Evolutionary conservation across 2,329 filamentous ascomycete species (phyloP).

Genomic region (Xylariaceae sp.): DNA sequence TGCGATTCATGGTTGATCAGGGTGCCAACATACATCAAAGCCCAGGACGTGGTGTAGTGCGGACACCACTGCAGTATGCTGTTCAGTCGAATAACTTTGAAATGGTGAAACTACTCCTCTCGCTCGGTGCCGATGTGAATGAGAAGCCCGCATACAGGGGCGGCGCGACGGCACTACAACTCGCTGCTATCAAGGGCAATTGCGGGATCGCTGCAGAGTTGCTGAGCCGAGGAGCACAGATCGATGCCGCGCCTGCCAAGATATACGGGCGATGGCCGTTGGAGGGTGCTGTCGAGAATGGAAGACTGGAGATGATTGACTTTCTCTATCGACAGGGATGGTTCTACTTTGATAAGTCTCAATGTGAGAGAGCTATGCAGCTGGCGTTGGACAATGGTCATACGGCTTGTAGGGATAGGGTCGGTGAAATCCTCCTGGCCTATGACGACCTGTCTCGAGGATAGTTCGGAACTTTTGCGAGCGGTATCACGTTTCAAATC

Average conservation of each 20-base stretch:
- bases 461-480: too few species aligned
- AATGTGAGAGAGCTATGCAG: slow-evolving; percentile 11
- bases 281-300: slow-evolving; percentile 17
- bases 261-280: slow-evolving; percentile 18
- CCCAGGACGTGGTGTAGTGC: too few species aligned
- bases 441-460: too few species aligned
- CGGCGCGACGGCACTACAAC: slow-evolving; percentile 18
- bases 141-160: slow-evolving; percentile 1
- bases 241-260: slow-evolving; percentile 2
- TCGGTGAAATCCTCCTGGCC: too few species aligned
- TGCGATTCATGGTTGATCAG: too few species aligned
- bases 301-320: slow-evolving; percentile 17
- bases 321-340: slow-evolving; percentile 10
- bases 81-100: slow-evolving; percentile 5
- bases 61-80: slow-evolving; percentile 20
- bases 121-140: slow-evolving; percentile 13
- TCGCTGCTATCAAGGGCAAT: slow-evolving; percentile 16
- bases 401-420: too few species aligned
- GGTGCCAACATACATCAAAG: too few species aligned
- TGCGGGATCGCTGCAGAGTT: slow-evolving; percentile 10
- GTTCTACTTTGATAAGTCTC: slow-evolving; percentile 3
- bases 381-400: slow-evolving; percentile 10
- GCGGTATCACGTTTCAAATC: too few species aligned
- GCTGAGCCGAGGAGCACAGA: slow-evolving; percentile 6
- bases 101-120: slow-evolving; percentile 14